Base-by-base conservation (phyloP, 768 basidiomycete species). In the Pisolithus sp. region DNA sequence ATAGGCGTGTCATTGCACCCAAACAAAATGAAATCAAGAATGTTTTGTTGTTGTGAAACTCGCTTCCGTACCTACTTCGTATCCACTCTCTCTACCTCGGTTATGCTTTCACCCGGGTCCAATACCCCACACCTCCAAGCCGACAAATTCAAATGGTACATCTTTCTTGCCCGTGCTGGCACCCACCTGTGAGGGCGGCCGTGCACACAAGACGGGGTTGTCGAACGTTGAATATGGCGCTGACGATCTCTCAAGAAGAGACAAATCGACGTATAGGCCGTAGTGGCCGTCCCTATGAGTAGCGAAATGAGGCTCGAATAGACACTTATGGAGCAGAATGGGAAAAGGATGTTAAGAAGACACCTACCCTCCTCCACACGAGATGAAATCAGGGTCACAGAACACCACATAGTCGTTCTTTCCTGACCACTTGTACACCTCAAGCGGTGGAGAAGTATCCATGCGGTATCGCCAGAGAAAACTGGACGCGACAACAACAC, bases 361-460 rank as follows among this genome's bases (percentile, higher is more conserved):
- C 53, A 76, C 87, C 52, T 55, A 93, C 92, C 94, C 94, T 58
- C 94, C 94, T 13, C 93, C 94, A 61, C 94, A 91, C 1, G 90
- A 91, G 53, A 96, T 74, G 58, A 79, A 91, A 15, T 77, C 80
- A 0, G 78, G 70, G 60, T 94, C 89, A 68, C 91, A 93, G 6
- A 95, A 73, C 20, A 89, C 83, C 38, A 96, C 86, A 60, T 97
- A 97, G 48, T 85, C 83, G 63, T 98, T 99, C 65, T 71, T 81
- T 4, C 92, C 93, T 0, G 93, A 94, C 83, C 89, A 89, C 45
- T 76, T 81, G 72, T 79, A 93, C 28, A 89, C 76, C 26, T 80
- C 72, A 41, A 93, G 60, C 5, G 64, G 66, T 4, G 62, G 67
- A 69, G 52, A 49, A 30, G 44, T 18, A n/a, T 53, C 59, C 6